Percentiles rank a stretch among this genome's conserved stretches.
These are phyloP conservation scores for Veloporphyrellus conicus DNA, from an alignment of 1,284 basidiomycete genomes.

Conservation along the genomic window DNA sequence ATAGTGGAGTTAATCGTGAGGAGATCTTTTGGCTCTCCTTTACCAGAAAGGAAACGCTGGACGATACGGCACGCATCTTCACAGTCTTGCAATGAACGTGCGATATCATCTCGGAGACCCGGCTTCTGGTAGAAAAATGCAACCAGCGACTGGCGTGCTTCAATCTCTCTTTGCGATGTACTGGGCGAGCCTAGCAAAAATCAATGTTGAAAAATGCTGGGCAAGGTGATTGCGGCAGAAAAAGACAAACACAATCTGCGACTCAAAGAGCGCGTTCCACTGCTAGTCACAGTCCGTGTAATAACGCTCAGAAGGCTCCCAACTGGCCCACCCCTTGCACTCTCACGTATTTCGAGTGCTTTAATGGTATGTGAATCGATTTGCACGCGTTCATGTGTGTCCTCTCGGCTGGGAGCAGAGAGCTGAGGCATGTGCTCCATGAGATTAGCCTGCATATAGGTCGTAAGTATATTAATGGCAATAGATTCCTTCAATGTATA, in stretches of 20 bases:
- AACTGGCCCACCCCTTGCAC: conserved; percentile 61
- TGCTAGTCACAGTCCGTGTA: conserved; percentile 74
- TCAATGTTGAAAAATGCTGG: conserved; percentile 9
- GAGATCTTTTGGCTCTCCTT: conserved; percentile 68
- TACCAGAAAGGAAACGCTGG: conserved; percentile 72
- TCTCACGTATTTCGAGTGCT: conserved; percentile 83
- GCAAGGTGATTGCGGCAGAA: background rate
- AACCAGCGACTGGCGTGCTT: conserved; percentile 75
- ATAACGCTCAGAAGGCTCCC: conserved; percentile 79
- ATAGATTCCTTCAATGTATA: conserved; percentile 44
- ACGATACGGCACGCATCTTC: conserved; percentile 77
- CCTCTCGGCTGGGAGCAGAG: conserved; percentile 58
- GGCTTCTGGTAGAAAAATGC: conserved; percentile 64
- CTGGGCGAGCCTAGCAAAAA: conserved; percentile 72
- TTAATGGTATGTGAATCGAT: conserved; percentile 89
- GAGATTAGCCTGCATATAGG: conserved; percentile 68
- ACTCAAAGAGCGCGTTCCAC: conserved; percentile 74
- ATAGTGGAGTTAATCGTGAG: conserved; percentile 61
- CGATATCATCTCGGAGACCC: conserved; percentile 68
- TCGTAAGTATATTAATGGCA: conserved; percentile 66
- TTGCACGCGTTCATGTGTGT: conserved; percentile 64
- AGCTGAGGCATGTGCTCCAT: conserved; percentile 76
- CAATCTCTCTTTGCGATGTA: conserved; percentile 70
- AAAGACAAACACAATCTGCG: conserved; percentile 67
- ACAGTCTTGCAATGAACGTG: conserved; percentile 51